Conservation (phyloP, 2,329 filamentous ascomycete species). For the Penicillium palitans region DNA sequence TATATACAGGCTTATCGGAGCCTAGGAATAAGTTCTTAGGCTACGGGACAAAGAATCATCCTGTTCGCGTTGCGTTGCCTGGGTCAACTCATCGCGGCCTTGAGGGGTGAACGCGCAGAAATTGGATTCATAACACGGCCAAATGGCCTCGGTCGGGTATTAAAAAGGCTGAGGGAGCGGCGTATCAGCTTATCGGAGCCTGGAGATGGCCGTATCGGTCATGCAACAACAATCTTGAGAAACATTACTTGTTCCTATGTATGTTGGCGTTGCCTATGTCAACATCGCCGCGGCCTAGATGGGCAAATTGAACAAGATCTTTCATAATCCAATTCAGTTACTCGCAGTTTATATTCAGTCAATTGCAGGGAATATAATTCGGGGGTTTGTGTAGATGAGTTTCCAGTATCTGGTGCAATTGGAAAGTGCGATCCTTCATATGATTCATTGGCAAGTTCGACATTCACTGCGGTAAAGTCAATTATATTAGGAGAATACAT, state of each 20-base stretch:
- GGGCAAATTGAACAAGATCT: no score
- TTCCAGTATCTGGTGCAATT: background rate
- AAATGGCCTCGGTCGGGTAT: no score
- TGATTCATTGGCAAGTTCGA: background rate
- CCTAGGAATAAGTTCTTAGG: background rate
- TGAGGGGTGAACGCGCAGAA: background rate
- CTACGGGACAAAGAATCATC: background rate
- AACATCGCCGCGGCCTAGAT: no score
- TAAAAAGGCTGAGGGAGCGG: no score
- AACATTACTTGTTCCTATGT: background rate
- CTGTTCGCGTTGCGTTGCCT: background rate
- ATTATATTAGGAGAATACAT: no score
- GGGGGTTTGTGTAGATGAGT: no score
- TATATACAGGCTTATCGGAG: background rate
- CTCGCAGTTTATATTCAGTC: background rate
- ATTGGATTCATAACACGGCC: background rate
- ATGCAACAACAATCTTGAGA: no score
- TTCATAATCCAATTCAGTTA: background rate
- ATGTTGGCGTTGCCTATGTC: background rate
- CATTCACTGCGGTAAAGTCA: no score
- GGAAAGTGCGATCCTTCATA: background rate
- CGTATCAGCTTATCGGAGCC: background rate
- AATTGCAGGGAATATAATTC: background rate
- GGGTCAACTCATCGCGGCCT: background rate
- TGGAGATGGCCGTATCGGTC: no score